phyloP scores from a whole-genome alignment of 371 early-diverging fungal genomes.

The Mycotypha africana region DNA sequence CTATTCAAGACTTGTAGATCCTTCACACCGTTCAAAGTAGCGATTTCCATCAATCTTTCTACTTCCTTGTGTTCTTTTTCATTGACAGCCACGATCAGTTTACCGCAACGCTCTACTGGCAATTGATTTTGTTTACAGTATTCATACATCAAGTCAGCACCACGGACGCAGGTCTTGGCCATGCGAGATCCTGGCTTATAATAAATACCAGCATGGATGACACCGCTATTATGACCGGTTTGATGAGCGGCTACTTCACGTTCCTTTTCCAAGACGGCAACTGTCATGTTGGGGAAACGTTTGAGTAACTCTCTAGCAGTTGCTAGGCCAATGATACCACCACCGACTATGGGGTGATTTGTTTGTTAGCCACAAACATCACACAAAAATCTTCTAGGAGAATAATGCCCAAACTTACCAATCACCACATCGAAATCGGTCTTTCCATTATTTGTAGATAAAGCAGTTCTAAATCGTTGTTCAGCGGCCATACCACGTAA shows the following conservation, averaged over 20 bases:
- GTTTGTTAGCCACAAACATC: not conserved
- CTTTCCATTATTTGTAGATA: conserved; percentile 36
- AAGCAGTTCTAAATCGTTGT: conserved; percentile 36
- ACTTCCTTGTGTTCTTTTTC: conserved; percentile 35
- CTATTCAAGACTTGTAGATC: conserved; percentile 33
- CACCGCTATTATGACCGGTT: conserved; percentile 47
- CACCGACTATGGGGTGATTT: conserved; percentile 26
- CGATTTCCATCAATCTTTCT: conserved; percentile 35
- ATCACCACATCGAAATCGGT: conserved; percentile 46
- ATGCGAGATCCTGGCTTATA: conserved; percentile 42
- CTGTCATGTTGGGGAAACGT: conserved; percentile 41
- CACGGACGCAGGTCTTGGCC: conserved; percentile 43
- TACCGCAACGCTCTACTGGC: conserved; percentile 43
- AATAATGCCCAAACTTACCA: conserved; percentile 22
- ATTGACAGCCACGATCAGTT: conserved; percentile 38
- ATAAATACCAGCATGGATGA: conserved; percentile 43
- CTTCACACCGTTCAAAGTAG: conserved; percentile 38
- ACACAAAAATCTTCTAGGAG: too few species aligned
- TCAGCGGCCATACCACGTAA: conserved; percentile 41
- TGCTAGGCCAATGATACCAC: conserved; percentile 47
- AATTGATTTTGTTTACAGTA: conserved; percentile 39
- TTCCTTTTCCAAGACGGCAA: conserved; percentile 45
- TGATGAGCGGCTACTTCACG: conserved; percentile 48
- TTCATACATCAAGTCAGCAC: conserved; percentile 43
- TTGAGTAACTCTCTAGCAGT: conserved; percentile 46